Conservation (phyloP, 352 stramenopile genomes). For the Phytophthora kernoviae region DNA sequence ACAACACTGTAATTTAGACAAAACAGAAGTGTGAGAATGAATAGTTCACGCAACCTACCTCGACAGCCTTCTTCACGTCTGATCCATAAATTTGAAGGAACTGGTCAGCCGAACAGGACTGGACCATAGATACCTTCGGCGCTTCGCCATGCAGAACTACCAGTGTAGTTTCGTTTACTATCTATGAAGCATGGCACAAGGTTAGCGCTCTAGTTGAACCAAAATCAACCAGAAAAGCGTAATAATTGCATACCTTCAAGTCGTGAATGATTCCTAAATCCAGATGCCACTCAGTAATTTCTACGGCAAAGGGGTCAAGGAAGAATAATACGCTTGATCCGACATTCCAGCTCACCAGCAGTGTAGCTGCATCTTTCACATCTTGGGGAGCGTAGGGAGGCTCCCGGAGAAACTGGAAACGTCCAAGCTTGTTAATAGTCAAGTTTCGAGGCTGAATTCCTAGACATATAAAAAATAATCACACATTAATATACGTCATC, state of each 20-base stretch:
- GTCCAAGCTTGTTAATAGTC: constrained; percentile 81
- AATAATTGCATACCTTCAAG: constrained; percentile 57
- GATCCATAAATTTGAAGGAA: constrained; percentile 77
- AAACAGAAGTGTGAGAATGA: background rate
- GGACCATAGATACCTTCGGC: constrained; percentile 73
- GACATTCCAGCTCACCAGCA: constrained; percentile 84
- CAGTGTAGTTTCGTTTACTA: constrained; percentile 71
- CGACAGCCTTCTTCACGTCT: constrained; percentile 60
- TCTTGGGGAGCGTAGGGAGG: constrained; percentile 53
- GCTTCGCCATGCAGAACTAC: constrained; percentile 76
- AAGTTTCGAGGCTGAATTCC: constrained; percentile 70
- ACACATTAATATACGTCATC: background rate
- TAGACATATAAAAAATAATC: constrained; percentile 10
- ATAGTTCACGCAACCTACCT: constrained; percentile 39
- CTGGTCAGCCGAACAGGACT: constrained; percentile 71
- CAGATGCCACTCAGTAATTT: constrained; percentile 89
- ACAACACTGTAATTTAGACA: constrained; percentile 10
- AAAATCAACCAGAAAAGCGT: background rate
- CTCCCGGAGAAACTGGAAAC: constrained; percentile 77
- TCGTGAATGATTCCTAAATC: constrained; percentile 87
- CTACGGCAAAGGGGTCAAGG: constrained; percentile 77
- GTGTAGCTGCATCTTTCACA: constrained; percentile 43
- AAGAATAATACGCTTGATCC: constrained; percentile 86
- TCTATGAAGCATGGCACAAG: constrained; percentile 30
- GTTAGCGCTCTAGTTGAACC: background rate